Conservation (phyloP, 208 protist genomes). For the Herpetomonas muscarum region DNA sequence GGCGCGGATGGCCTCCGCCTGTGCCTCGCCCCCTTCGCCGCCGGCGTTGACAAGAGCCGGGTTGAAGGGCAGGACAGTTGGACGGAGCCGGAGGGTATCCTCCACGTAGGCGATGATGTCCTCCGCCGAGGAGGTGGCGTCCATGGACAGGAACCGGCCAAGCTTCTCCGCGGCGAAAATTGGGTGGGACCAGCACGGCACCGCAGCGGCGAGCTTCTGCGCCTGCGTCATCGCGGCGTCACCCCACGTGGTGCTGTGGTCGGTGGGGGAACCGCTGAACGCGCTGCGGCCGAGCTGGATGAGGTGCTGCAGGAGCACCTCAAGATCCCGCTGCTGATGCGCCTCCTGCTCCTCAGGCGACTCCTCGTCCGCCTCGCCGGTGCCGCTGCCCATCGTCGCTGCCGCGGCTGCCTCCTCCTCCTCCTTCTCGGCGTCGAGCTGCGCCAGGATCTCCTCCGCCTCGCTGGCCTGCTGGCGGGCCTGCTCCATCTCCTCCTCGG, state of each 20-base stretch:
- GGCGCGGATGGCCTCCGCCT: conserved; percentile 5
- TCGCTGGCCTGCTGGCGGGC: conserved; percentile 28
- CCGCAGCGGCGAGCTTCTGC: background rate
- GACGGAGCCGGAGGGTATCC: background rate
- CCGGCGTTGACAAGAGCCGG: background rate
- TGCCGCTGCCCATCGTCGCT: too few relatives aligned
- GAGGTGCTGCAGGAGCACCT: conserved; percentile 2
- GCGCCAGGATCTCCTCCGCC: conserved; percentile 33
- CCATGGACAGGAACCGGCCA: conserved; percentile 21
- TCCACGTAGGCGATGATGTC: conserved; percentile 16
- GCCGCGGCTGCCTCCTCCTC: too few relatives aligned
- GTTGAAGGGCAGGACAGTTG: background rate
- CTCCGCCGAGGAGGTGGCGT: conserved; percentile 24
- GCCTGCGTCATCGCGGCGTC: background rate
- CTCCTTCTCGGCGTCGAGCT: conserved; percentile 24
- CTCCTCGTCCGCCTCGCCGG: conserved; percentile 3
- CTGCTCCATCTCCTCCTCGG: conserved; percentile 35
- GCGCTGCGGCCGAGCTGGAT: conserved; percentile 5
- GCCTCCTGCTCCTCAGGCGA: background rate
- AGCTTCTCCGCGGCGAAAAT: conserved; percentile 15
- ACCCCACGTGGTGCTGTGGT: background rate
- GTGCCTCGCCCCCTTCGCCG: background rate
- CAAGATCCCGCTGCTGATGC: conserved; percentile 1
- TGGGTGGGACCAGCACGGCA: conserved; percentile 22
- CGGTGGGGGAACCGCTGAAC: background rate